These are phyloP conservation scores for Lepidium campestre DNA, from an alignment of 441 rosid genomes.

Conservation along the genomic window DNA sequence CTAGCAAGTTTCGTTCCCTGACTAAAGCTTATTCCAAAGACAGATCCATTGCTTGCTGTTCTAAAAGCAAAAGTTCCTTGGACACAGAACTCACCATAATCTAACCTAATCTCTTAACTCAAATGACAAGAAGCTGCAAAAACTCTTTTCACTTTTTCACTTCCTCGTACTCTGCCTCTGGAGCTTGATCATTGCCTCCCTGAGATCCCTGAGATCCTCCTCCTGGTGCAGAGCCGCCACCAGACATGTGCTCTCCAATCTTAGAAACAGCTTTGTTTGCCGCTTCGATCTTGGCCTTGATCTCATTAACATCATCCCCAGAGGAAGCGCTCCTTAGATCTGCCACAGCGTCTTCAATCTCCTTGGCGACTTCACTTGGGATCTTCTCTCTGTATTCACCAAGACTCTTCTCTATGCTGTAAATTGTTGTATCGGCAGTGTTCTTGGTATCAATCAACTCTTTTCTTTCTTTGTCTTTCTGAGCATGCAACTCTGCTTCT, in stretches of 20 bases:
- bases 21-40: constrained; percentile 20
- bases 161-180: constrained; percentile 94
- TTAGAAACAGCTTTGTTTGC: constrained; percentile 89
- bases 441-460: constrained; percentile 67
- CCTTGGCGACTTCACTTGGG: constrained; percentile 66
- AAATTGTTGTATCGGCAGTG: constrained; percentile 75
- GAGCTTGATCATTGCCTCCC: constrained; percentile 60
- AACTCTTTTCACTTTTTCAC: constrained; percentile 65
- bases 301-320: constrained; percentile 62
- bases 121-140: constrained; percentile 16
- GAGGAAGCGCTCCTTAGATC: constrained; percentile 57
- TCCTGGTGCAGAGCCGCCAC: constrained; percentile 48
- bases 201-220: constrained; percentile 35
- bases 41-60: background rate
- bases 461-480: constrained; percentile 78
- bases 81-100: constrained; percentile 1
- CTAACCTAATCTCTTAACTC: constrained; percentile 16
- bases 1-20: background rate
- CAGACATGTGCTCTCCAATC: constrained; percentile 87
- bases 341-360: constrained; percentile 64
- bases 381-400: constrained; percentile 78
- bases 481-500: constrained; percentile 83
- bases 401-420: constrained; percentile 89
- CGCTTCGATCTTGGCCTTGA: constrained; percentile 68
- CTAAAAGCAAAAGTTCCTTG: constrained; percentile 1